These are phyloP conservation scores for Geosmithia putterillii DNA, from an alignment of 2,329 filamentous ascomycete genomes.

Conservation along the genomic window DNA sequence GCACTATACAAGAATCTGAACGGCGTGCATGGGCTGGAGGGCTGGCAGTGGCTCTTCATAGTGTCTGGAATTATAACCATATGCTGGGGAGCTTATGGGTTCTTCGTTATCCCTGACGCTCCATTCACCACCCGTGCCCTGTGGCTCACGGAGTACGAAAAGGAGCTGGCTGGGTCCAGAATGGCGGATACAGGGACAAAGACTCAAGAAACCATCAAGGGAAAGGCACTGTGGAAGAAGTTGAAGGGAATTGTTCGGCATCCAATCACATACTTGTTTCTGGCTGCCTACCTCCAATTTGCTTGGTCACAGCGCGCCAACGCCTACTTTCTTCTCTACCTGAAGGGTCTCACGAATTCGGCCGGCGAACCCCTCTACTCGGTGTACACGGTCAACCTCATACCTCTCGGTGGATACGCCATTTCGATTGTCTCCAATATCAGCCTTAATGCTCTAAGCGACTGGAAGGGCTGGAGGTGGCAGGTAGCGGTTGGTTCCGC, in stretches of 20 bases:
- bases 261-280: slow-evolving; percentile 17
- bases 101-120: slow-evolving; percentile 22
- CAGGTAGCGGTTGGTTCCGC: slow-evolving; percentile 19
- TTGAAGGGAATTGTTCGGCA: slow-evolving; percentile 12
- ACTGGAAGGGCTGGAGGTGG: slow-evolving; percentile 25
- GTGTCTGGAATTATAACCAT: slow-evolving; percentile 18
- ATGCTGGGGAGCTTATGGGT: slow-evolving; percentile 8
- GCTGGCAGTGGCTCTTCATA: slow-evolving; percentile 34
- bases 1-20: slow-evolving; percentile 28
- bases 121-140: slow-evolving; percentile 15
- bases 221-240: slow-evolving; percentile 10
- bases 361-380: slow-evolving; percentile 13
- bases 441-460: slow-evolving; percentile 19
- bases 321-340: slow-evolving; percentile 19
- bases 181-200: slow-evolving; percentile 15
- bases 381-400: slow-evolving; percentile 18
- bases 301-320: slow-evolving; percentile 18
- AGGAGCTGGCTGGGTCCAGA: slow-evolving; percentile 10
- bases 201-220: slow-evolving; percentile 13
- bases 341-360: slow-evolving; percentile 12
- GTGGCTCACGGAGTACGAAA: slow-evolving; percentile 15
- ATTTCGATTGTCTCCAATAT: slow-evolving; percentile 23
- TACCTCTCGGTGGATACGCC: slow-evolving; percentile 16
- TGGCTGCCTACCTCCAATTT: slow-evolving; percentile 13
- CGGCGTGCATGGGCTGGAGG: slow-evolving; percentile 22